A percentile compares a stretch with the other conserved stretches of the same genome.
These are phyloP conservation scores for Rhizopogon vinicolor DNA, from an alignment of 768 basidiomycete genomes.

Conservation along the genomic window DNA sequence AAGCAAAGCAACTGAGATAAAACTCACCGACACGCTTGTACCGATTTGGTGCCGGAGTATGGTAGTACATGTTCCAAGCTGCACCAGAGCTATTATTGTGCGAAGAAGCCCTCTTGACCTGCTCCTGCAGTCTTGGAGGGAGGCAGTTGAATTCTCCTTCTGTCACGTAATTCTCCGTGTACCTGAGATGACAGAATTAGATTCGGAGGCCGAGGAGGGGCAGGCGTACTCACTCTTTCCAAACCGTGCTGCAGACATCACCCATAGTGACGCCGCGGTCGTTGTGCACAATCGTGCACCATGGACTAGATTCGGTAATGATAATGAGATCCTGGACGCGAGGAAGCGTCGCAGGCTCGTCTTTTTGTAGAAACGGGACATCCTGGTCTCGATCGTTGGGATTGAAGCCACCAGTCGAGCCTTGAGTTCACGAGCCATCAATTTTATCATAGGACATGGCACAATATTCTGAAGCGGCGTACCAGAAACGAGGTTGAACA, in stretches of 20 bases:
- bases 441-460: not conserved
- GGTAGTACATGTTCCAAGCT: slow-evolving; percentile 44
- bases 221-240: slow-evolving; percentile 59
- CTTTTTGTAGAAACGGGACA: slow-evolving; percentile 46
- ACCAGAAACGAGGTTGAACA: slow-evolving; percentile 73
- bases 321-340: slow-evolving; percentile 56
- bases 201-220: not conserved
- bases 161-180: slow-evolving; percentile 63
- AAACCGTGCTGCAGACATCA: slow-evolving; percentile 69
- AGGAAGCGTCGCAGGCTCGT: slow-evolving; percentile 68
- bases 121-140: slow-evolving; percentile 63
- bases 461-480: slow-evolving; percentile 4
- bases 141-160: slow-evolving; percentile 60
- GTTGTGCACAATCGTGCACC: slow-evolving; percentile 75
- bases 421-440: slow-evolving; percentile 23
- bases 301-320: slow-evolving; percentile 61
- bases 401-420: slow-evolving; percentile 61
- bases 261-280: slow-evolving; percentile 69
- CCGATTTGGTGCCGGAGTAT: slow-evolving; percentile 40
- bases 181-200: slow-evolving; percentile 37
- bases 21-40: slow-evolving; percentile 62
- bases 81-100: slow-evolving; percentile 25
- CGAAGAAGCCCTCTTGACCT: slow-evolving; percentile 58
- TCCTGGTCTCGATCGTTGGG: slow-evolving; percentile 55
- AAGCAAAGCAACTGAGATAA: not conserved